Percentiles rank a stretch among this genome's conserved stretches.
Conservation (phyloP, 2,329 filamentous ascomycete species). For the Rachicladosporium sp. region DNA sequence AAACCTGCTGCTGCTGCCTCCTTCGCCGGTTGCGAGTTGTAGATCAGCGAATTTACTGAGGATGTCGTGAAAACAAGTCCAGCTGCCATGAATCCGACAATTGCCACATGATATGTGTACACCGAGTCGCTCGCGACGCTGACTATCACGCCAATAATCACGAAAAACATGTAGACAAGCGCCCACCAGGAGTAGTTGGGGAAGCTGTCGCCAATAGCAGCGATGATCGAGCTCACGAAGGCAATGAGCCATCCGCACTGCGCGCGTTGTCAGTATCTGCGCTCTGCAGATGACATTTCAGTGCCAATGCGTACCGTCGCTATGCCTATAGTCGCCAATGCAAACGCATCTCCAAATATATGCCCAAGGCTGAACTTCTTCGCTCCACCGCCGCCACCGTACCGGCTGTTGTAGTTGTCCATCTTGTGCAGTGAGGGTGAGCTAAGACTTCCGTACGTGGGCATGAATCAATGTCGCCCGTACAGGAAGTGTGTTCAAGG, state of each 20-base stretch:
- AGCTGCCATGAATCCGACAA: constrained; percentile 75
- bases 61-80: constrained; percentile 78
- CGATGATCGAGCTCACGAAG: constrained; percentile 75
- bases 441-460: constrained; percentile 5
- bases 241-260: constrained; percentile 93
- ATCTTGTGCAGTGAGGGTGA: constrained; percentile 6
- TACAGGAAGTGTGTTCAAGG: neutral
- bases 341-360: constrained; percentile 92
- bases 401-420: constrained; percentile 4
- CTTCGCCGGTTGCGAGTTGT: constrained; percentile 53
- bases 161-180: constrained; percentile 70
- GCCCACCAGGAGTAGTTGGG: constrained; percentile 92
- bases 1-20: constrained; percentile 87
- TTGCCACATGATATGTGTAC: constrained; percentile 82
- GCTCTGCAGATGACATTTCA: constrained; percentile 7
- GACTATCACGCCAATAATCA: constrained; percentile 66
- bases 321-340: constrained; percentile 86
- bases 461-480: constrained; percentile 5
- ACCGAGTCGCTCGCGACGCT: constrained; percentile 75
- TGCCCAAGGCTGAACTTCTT: constrained; percentile 61
- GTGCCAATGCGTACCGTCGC: constrained; percentile 53
- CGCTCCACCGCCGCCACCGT: constrained; percentile 2
- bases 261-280: neutral
- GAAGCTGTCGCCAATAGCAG: constrained; percentile 47
- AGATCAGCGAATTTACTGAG: constrained; percentile 75